Evolutionary conservation across 805 yeast species (phyloP).

Genomic region (Myxozyma mucilagina): DNA sequence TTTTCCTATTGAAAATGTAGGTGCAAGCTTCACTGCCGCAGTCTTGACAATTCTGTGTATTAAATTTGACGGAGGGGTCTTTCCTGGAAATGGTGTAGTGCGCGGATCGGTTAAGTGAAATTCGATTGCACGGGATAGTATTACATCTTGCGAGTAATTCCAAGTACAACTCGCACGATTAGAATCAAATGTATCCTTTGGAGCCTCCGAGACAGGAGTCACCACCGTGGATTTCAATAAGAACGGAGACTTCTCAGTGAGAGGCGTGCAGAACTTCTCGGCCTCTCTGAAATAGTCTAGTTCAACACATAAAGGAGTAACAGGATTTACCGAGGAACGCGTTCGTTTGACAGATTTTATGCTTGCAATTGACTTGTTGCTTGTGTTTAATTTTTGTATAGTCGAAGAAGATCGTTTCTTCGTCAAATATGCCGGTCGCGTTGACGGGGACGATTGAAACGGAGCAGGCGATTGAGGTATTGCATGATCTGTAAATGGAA

Average conservation of each 20-base stretch:
- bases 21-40: neutral
- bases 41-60: slow-evolving; percentile 16
- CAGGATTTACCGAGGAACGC: slow-evolving; percentile 6
- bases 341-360: slow-evolving; percentile 4
- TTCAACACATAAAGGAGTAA: slow-evolving; percentile 6
- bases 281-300: neutral
- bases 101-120: slow-evolving; percentile 19
- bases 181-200: neutral
- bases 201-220: neutral
- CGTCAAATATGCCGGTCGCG: neutral
- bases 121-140: slow-evolving; percentile 18
- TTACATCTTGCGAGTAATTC: slow-evolving; percentile 4
- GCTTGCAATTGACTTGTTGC: neutral
- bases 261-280: slow-evolving; percentile 3
- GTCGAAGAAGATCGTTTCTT: neutral
- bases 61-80: slow-evolving; percentile 16
- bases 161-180: slow-evolving; percentile 20
- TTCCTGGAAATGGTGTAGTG: slow-evolving; percentile 22
- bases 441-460: neutral
- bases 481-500: neutral
- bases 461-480: slow-evolving; percentile 7
- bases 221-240: neutral
- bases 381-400: neutral
- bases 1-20: too few species aligned
- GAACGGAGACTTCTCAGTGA: neutral